phyloP scores from a whole-genome alignment of 2,329 filamentous ascomycete species.

The Microcera coccophila region DNA sequence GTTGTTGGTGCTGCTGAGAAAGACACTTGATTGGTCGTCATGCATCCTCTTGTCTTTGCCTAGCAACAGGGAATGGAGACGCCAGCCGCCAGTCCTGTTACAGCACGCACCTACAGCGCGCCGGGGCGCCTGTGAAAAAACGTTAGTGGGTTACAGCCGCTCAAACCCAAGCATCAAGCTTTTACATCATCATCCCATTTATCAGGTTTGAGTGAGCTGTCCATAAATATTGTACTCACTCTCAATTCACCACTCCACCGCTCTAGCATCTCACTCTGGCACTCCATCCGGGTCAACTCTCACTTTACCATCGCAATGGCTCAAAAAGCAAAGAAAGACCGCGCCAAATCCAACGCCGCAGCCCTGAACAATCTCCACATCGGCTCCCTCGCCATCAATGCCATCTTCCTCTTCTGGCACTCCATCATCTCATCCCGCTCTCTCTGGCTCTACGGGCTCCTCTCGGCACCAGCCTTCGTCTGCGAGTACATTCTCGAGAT shows the following conservation, averaged over 20 bases:
- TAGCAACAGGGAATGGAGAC: conserved; percentile 12
- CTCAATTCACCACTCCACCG: too few relatives aligned
- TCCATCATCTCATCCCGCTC: conserved; percentile 63
- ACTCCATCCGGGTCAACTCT: too few relatives aligned
- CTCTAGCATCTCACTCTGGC: too few relatives aligned
- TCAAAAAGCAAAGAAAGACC: conserved; percentile 61
- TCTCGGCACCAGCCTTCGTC: conserved; percentile 70
- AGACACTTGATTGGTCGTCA: conserved; percentile 14
- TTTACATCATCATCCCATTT: not conserved
- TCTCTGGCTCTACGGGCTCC: conserved; percentile 62
- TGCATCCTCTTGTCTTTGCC: conserved; percentile 8
- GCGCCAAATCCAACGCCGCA: conserved; percentile 72
- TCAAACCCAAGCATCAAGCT: not conserved
- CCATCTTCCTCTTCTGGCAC: conserved; percentile 69
- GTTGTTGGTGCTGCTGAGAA: conserved; percentile 10
- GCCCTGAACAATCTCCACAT: conserved; percentile 79
- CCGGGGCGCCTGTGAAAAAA: too few relatives aligned
- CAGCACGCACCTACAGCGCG: not conserved
- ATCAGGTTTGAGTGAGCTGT: not conserved
- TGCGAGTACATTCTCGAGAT: conserved; percentile 85
- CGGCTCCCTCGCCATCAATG: conserved; percentile 67
- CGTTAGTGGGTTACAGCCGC: not conserved
- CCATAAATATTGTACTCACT: not conserved
- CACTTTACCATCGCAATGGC: conserved; percentile 55
- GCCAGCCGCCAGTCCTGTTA: not conserved